Evolutionary conservation across 164 flowering plant genomes (phyloP), one percentile per base, ranked within the genome.

Genomic region (Cinnamomum chago): DNA sequence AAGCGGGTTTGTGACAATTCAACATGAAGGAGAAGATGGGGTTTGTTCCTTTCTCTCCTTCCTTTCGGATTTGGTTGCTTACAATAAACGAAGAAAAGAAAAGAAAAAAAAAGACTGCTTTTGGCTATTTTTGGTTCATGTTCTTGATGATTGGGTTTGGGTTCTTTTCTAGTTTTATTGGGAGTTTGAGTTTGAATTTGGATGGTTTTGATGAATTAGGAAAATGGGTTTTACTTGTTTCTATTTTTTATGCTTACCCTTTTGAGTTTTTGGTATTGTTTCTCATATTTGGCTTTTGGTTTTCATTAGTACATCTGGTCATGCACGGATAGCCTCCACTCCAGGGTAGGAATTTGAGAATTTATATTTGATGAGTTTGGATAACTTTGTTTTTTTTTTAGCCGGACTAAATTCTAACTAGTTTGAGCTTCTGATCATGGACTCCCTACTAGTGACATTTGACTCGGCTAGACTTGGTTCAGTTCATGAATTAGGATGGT

Each of bases 1-100:
- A 75, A 90, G 91, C 75, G 94, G 90, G 83, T 80, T 95, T 62
- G 94, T 93, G 58, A 85, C 89, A 83, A 90, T 93, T 78, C 91
- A 93, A 3, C 87, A 93, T 75, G 95, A 93, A 75, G 88, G 91
- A 75, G 94, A 91, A 66, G 79, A 82, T 71, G 95, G 88, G 94
- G 98, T 92, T 28, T 55, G 84, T 87, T 70, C 58, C 62, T 62
- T 40, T 47, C 33, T 15, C 10, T 23, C 65, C 71, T 40, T 62
- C 30, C 25, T 6, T 6, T 35, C 35, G 69, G 65, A 64, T 80
- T 68, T 70, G 55, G 18, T 30, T 33, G 35, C 69, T 70, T 30
- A 13, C 60, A 71, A 23, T 25, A 6, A 40, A 40, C 7, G 47
- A 40, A 35, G 47, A 35, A 35, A 7, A 35, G 47, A 33, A 33